A percentile compares a stretch with the other conserved stretches of the same genome.
Evolutionary conservation across 2,329 filamentous ascomycete species (phyloP).

Genomic region (Aspergillus vadensis): DNA sequence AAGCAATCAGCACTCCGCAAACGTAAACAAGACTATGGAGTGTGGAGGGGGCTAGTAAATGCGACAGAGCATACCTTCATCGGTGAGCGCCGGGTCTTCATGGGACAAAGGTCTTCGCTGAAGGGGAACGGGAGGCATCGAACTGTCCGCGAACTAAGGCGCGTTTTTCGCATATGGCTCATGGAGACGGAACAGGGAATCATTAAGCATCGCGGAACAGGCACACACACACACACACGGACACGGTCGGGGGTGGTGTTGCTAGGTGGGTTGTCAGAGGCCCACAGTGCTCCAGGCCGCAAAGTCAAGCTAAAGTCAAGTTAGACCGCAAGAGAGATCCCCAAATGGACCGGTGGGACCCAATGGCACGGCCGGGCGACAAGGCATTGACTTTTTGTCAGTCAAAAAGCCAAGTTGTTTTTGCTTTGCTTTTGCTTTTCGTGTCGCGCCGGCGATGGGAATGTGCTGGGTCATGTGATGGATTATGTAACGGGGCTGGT

Average conservation of each 20-base stretch:
- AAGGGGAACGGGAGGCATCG: conserved; percentile 52
- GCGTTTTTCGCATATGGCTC: conserved; percentile 47
- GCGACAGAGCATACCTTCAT: conserved; percentile 54
- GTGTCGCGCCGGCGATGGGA: conserved; percentile 23
- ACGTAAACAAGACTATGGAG: neutral
- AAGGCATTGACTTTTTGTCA: conserved; percentile 3
- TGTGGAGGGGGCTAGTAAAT: neutral
- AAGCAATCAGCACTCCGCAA: neutral
- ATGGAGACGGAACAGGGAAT: conserved; percentile 43
- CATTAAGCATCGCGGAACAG: conserved; percentile 38
- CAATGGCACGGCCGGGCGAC: conserved; percentile 11
- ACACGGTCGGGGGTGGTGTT: conserved; percentile 11
- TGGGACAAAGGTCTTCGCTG: conserved; percentile 44
- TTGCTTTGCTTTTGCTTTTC: conserved; percentile 5
- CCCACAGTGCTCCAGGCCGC: conserved; percentile 12
- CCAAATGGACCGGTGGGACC: conserved; percentile 6
- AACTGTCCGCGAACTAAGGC: conserved; percentile 50
- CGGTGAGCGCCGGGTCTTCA: conserved; percentile 55
- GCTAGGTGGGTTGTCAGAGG: neutral
- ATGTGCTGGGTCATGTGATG: conserved; percentile 16
- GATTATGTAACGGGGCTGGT: conserved; percentile 20
- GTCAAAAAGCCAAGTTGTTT: conserved; percentile 2
- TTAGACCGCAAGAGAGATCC: conserved; percentile 9
- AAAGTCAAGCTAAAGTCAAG: neutral
- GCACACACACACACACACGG: conserved; percentile 15